Conservation (phyloP, 306 rosid species). For the Oemleria cerasiformis region DNA sequence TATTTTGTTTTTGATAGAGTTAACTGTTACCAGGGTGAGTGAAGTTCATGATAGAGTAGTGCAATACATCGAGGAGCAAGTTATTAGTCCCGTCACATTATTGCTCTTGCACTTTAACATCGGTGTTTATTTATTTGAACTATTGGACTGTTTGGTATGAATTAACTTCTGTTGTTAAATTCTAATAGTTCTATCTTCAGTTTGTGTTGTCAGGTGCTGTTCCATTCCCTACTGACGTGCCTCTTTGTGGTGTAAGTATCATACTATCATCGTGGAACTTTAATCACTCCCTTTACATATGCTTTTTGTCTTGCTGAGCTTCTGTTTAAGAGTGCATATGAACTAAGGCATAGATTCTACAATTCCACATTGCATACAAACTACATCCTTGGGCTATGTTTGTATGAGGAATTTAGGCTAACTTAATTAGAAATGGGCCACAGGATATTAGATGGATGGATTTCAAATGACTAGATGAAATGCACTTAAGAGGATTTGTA, state of each 20-base stretch:
- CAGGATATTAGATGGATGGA: too few species aligned
- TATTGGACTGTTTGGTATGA: neutral
- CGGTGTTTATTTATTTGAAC: too few species aligned
- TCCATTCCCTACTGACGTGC: slow-evolving; percentile 92
- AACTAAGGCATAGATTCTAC: neutral
- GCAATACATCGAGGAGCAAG: too few species aligned
- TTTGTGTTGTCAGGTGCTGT: slow-evolving; percentile 93
- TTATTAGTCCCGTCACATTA: neutral
- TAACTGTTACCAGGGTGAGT: too few species aligned
- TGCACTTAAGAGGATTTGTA: too few species aligned
- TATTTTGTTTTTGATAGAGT: neutral
- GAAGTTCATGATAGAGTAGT: too few species aligned
- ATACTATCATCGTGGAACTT: slow-evolving; percentile 37
- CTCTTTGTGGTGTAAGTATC: slow-evolving; percentile 90
- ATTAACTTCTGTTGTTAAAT: neutral
- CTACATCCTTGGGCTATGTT: neutral
- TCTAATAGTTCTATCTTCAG: slow-evolving; percentile 52
- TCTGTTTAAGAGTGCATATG: neutral
- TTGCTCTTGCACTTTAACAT: too few species aligned
- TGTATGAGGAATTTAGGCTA: neutral
- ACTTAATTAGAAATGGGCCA: too few species aligned
- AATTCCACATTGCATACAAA: neutral
- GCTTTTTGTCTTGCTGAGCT: neutral
- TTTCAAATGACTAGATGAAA: too few species aligned
- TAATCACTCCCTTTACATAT: slow-evolving; percentile 6